These are phyloP conservation scores for Alternaria triticimaculans DNA, from an alignment of 2,329 filamentous ascomycete species.

Conservation along the genomic window DNA sequence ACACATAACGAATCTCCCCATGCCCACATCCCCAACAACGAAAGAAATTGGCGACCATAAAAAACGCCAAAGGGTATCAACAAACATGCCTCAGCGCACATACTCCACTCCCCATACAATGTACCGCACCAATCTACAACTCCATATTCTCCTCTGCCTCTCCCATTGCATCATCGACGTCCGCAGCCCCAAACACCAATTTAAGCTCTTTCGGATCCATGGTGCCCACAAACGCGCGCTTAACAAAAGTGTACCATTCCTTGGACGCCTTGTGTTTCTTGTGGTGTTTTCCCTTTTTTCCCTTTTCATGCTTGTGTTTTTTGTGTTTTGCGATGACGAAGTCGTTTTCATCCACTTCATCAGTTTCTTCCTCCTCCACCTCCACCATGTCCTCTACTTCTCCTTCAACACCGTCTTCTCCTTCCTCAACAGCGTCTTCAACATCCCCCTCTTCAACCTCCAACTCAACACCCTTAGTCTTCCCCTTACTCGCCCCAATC, in stretches of 20 bases:
- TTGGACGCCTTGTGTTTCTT: slow-evolving; percentile 60
- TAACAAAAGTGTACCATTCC: slow-evolving; percentile 78
- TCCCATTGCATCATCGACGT: neutral
- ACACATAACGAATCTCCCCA: neutral
- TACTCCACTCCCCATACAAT: neutral
- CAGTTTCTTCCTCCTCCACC: slow-evolving; percentile 37
- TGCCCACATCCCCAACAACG: neutral
- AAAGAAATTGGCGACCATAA: neutral
- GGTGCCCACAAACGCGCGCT: slow-evolving; percentile 80
- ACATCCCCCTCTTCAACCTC: slow-evolving; percentile 15
- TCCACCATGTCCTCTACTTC: slow-evolving; percentile 14
- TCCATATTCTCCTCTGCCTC: slow-evolving; percentile 28
- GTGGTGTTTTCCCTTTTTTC: slow-evolving; percentile 60
- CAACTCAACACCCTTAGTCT: slow-evolving; percentile 15
- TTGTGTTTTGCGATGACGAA: slow-evolving; percentile 44
- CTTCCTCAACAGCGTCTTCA: neutral
- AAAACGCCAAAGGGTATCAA: slow-evolving; percentile 1
- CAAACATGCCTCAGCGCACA: neutral
- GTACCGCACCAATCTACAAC: slow-evolving; percentile 7
- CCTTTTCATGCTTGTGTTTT: slow-evolving; percentile 58
- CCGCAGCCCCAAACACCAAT: slow-evolving; percentile 37
- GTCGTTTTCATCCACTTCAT: slow-evolving; percentile 31
- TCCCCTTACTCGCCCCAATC: slow-evolving; percentile 66
- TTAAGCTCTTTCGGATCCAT: slow-evolving; percentile 69
- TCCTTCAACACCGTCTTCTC: slow-evolving; percentile 25